Evolutionary conservation across 345 rosid species (phyloP), one percentile per base, ranked within the genome.

Genomic region (Conringia planisiliqua): DNA sequence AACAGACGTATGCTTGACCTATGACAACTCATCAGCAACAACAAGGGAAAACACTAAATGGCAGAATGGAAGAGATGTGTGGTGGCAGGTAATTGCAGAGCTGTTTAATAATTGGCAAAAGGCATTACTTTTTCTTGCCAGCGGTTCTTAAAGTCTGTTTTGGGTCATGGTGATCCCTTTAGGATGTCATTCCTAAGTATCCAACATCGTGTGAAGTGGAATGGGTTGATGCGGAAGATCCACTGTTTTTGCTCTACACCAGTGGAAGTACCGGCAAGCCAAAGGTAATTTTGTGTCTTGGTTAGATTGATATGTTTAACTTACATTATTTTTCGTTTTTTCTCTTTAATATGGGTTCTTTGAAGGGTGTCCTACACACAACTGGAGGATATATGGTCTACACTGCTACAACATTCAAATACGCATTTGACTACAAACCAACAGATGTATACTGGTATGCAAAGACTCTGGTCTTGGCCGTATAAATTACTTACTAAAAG

Each of bases 161-260:
- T 59, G 48, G 54, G 62, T 55, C 76, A 77, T 73, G 76, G 56
- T 60, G 18, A 4, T 38, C 70, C 33, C 62, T 68, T 60, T 81
- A 95, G 98, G 99, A 95, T 74, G 83, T 89, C 63, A 76, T 95
- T 67, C 91, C 92, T 40, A 82, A 85, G 60, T 95, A 84, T 83
- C 90, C 97, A 64, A 86, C 91, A 12, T 82, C 84, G 2, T 95
- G 98, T 80, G 96, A 82, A 18, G 91, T 92, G 51, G 97, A 90
- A 86, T 95, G 99, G 99, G 91, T 92, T 83, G 99, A 95, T 86
- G 98, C 99, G 2, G 99, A 94, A 87, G 97, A 91, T 88, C 93
- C 98, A 44, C 82, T 90, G 68, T 95, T 92, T 81, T 86, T 95
- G 72, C 89, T 95, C 54, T 95, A 95, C 78, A 95, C 99, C 38